phyloP scores from a whole-genome alignment of 352 stramenopile species.

The Pythium sp. region DNA sequence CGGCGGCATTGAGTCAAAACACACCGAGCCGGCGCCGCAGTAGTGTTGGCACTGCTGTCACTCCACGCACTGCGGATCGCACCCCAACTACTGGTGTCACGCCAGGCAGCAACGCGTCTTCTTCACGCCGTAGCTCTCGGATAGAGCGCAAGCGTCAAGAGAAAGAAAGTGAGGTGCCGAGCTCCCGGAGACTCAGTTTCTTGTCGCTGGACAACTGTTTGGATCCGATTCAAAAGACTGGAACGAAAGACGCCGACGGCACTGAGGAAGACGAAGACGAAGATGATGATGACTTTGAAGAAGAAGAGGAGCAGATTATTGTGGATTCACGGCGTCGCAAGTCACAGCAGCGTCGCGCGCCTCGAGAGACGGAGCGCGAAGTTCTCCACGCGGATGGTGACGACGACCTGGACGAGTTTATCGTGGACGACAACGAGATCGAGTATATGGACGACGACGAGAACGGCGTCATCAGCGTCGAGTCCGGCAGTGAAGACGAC shows the following conservation, averaged over 20 bases:
- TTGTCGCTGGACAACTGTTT: conserved; percentile 69
- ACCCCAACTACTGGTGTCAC: neutral
- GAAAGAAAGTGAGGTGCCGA: conserved; percentile 37
- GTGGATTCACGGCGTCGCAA: conserved; percentile 5
- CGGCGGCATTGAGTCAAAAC: conserved; percentile 7
- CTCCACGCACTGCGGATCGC: neutral
- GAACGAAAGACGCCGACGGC: conserved; percentile 15
- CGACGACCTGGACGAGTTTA: conserved; percentile 80
- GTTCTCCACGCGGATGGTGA: conserved; percentile 46
- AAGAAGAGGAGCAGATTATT: conserved; percentile 17
- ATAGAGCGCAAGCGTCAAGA: conserved; percentile 55
- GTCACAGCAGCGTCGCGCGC: conserved; percentile 14
- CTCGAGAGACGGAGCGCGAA: conserved; percentile 24
- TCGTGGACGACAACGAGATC: conserved; percentile 73
- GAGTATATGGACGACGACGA: conserved; percentile 89
- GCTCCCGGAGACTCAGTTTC: conserved; percentile 54
- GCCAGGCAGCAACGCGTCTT: conserved; percentile 29
- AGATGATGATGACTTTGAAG: conserved; percentile 36
- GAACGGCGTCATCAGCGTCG: conserved; percentile 59
- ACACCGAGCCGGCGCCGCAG: conserved; percentile 4
- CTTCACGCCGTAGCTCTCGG: conserved; percentile 52
- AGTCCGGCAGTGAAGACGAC: conserved; percentile 45
- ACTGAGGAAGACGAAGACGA: conserved; percentile 22
- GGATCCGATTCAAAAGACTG: conserved; percentile 25
- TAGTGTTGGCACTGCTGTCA: neutral